A percentile compares a stretch with the other conserved stretches of the same genome.
Conservation (phyloP, 345 rosid species). For the Arabis alpina region DNA sequence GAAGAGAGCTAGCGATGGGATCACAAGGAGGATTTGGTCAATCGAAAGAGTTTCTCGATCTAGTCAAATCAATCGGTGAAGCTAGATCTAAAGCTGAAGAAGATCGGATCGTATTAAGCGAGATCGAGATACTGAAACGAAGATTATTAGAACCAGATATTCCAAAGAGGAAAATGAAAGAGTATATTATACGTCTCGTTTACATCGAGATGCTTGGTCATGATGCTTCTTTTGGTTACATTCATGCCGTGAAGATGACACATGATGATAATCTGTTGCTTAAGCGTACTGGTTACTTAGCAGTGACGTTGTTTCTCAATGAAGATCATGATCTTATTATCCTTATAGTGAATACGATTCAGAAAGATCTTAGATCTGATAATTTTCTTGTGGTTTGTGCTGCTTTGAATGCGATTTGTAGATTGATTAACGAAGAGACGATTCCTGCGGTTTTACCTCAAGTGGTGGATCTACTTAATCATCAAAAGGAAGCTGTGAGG, state of each 20-base stretch:
- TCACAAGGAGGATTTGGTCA: constrained; percentile 97
- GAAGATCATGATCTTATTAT: constrained; percentile 97
- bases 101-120: constrained; percentile 90
- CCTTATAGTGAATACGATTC: constrained; percentile 91
- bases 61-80: constrained; percentile 96
- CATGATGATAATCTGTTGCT: constrained; percentile 81
- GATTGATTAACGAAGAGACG: constrained; percentile 95
- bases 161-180: constrained; percentile 96
- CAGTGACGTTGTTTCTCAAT: constrained; percentile 87
- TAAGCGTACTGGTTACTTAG: constrained; percentile 94
- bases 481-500: constrained; percentile 89
- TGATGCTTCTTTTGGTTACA: constrained; percentile 97
- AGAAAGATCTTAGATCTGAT: constrained; percentile 95
- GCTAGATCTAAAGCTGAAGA: constrained; percentile 99
- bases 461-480: constrained; percentile 80
- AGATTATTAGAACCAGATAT: constrained; percentile 84
- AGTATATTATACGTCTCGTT: constrained; percentile 81
- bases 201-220: constrained; percentile 99
- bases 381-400: constrained; percentile 86
- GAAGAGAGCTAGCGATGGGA: constrained; percentile 99
- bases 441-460: constrained; percentile 96
- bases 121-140: constrained; percentile 90
- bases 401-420: constrained; percentile 88
- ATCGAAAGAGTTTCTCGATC: constrained; percentile 94
- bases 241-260: constrained; percentile 99